Evolutionary conservation across 2,329 filamentous ascomycete species (phyloP).

Genomic region (Diplodia intermedia): DNA sequence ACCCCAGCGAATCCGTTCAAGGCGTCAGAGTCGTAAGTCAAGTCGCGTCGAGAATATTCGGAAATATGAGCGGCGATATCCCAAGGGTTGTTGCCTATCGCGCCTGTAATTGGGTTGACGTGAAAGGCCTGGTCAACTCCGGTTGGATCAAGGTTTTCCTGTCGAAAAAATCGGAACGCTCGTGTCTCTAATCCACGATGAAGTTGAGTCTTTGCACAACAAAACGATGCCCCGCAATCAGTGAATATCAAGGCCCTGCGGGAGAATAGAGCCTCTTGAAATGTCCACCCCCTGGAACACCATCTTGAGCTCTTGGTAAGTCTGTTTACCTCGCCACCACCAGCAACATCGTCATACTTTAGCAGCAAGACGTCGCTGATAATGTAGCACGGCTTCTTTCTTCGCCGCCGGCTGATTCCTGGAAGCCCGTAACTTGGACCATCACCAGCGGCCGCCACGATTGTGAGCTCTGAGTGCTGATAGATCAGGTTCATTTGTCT

Average conservation of each 20-base stretch:
- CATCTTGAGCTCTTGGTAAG: background rate
- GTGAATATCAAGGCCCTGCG: background rate
- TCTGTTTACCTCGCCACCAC: fast-evolving
- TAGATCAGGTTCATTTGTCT: background rate
- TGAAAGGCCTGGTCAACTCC: background rate
- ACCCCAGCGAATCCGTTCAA: background rate
- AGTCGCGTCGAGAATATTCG: background rate
- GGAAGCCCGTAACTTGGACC: background rate
- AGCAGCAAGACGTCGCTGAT: no score
- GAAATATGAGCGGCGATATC: background rate
- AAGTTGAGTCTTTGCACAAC: background rate
- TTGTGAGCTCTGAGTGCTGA: background rate
- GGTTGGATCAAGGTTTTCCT: background rate
- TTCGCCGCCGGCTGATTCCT: no score
- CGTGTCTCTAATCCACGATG: background rate
- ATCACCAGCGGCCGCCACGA: background rate
- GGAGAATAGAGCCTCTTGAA: background rate
- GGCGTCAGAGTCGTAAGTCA: background rate
- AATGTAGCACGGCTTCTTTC: no score
- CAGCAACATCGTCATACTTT: no score
- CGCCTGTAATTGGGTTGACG: background rate
- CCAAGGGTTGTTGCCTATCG: background rate
- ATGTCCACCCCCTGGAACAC: background rate
- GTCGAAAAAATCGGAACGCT: background rate
- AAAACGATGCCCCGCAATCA: background rate